Conservation (phyloP, 352 stramenopile genomes). For the Globisporangium alternatum region DNA sequence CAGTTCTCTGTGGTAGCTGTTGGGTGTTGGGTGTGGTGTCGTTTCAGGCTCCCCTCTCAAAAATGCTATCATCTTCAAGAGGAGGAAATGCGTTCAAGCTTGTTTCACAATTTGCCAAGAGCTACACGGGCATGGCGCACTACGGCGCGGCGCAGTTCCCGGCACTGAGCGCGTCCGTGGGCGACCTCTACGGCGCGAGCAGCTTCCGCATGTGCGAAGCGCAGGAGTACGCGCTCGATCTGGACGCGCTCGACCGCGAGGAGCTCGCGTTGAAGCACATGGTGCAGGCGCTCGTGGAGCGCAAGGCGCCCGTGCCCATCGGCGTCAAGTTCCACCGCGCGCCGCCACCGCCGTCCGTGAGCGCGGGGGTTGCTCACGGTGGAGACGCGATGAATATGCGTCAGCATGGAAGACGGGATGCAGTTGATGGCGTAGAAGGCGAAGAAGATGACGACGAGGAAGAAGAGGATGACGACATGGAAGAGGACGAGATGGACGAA, state of each 20-base stretch:
- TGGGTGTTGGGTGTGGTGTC: background rate
- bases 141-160: conserved; percentile 23
- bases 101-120: background rate
- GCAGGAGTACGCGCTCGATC: conserved; percentile 38
- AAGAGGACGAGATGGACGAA: conserved; percentile 35
- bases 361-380: background rate
- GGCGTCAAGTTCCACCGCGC: conserved; percentile 57
- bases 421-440: conserved; percentile 2
- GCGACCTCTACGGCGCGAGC: conserved; percentile 60
- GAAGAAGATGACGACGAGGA: conserved; percentile 22
- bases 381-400: background rate
- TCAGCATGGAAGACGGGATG: conserved; percentile 5
- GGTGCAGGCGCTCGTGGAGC: conserved; percentile 50
- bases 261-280: conserved; percentile 51
- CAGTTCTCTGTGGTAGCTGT: background rate
- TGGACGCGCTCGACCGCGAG: conserved; percentile 57
- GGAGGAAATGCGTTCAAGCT: background rate
- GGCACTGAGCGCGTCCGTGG: conserved; percentile 38
- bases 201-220: conserved; percentile 44
- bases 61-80: background rate
- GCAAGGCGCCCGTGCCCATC: conserved; percentile 44
- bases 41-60: conserved; percentile 6
- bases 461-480: conserved; percentile 40
- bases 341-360: background rate
- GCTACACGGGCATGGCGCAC: conserved; percentile 1